Percentiles rank a stretch among this genome's conserved stretches.
phyloP scores from a whole-genome alignment of 768 basidiomycete genomes.

The Cytidiella melzeri region DNA sequence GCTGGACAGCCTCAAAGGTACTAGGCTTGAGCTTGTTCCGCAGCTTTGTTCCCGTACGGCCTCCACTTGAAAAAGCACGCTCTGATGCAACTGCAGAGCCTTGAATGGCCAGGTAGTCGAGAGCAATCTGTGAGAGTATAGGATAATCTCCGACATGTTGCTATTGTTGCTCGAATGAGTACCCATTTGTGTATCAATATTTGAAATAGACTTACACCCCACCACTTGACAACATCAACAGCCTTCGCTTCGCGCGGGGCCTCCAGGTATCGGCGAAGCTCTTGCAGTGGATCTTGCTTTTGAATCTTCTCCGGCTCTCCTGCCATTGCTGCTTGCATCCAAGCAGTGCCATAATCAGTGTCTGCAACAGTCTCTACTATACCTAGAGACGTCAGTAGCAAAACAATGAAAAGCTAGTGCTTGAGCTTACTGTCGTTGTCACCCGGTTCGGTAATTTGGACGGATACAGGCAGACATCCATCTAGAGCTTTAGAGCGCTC shows the following conservation, averaged over 20 bases:
- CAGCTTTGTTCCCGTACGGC: neutral
- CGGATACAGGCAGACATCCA: no score
- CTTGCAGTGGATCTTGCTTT: no score
- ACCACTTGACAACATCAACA: neutral
- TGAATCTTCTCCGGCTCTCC: no score
- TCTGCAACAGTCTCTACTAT: no score
- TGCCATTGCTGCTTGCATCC: no score
- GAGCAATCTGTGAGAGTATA: neutral
- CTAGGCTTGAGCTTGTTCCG: neutral
- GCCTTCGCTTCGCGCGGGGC: neutral
- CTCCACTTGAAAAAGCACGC: neutral
- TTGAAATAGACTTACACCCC: neutral
- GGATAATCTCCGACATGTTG: neutral
- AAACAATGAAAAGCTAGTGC: neutral
- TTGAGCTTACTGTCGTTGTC: neutral
- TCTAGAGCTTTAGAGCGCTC: neutral
- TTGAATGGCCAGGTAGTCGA: slow-evolving; percentile 1
- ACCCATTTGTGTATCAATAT: neutral
- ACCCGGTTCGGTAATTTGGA: no score
- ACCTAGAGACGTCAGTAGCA: no score
- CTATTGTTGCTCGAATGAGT: neutral
- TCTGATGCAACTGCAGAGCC: neutral
- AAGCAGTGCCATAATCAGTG: no score
- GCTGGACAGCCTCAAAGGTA: neutral
- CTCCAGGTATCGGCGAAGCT: neutral